Evolutionary conservation across 2,329 filamentous ascomycete genomes (phyloP).

Genomic region (Trichoderma guizhouense): DNA sequence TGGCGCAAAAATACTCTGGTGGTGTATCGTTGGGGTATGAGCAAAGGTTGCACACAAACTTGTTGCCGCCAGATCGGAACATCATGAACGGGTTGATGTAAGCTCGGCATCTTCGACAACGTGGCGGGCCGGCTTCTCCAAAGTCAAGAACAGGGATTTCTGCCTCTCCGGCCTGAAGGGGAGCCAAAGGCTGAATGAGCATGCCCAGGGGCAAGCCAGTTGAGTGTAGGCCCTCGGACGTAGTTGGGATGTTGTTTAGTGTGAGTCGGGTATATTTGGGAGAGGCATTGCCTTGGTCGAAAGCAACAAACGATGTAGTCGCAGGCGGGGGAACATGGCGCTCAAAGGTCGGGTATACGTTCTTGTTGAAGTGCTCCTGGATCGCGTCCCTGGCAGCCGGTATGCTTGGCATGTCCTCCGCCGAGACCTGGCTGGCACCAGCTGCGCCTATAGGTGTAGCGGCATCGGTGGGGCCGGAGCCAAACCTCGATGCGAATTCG

Average conservation of each 20-base stretch:
- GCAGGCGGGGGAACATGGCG: constrained; percentile 87
- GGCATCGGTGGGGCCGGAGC: constrained; percentile 27
- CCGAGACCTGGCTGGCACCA: constrained; percentile 62
- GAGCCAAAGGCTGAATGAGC: constrained; percentile 81
- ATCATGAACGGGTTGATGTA: constrained; percentile 99
- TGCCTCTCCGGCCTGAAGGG: constrained; percentile 77
- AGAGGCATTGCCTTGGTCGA: constrained; percentile 93
- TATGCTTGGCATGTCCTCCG: constrained; percentile 90
- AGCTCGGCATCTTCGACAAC: constrained; percentile 86
- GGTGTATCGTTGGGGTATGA: constrained; percentile 94
- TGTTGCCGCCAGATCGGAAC: constrained; percentile 89
- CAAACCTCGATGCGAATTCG: constrained; percentile 26
- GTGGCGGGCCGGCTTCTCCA: constrained; percentile 82
- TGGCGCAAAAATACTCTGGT: constrained; percentile 88
- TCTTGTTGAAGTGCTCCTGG: constrained; percentile 78
- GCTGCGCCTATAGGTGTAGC: constrained; percentile 33
- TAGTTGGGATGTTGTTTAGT: constrained; percentile 87
- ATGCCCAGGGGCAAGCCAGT: constrained; percentile 86
- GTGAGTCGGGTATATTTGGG: constrained; percentile 91
- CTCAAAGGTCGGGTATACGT: constrained; percentile 94
- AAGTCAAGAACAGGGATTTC: constrained; percentile 93
- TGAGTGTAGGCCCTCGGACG: constrained; percentile 71
- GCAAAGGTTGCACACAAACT: constrained; percentile 97
- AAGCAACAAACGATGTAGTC: constrained; percentile 84
- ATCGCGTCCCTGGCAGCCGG: constrained; percentile 78